phyloP scores from a whole-genome alignment of 305 asterid species.

The Solanum hybrid region DNA sequence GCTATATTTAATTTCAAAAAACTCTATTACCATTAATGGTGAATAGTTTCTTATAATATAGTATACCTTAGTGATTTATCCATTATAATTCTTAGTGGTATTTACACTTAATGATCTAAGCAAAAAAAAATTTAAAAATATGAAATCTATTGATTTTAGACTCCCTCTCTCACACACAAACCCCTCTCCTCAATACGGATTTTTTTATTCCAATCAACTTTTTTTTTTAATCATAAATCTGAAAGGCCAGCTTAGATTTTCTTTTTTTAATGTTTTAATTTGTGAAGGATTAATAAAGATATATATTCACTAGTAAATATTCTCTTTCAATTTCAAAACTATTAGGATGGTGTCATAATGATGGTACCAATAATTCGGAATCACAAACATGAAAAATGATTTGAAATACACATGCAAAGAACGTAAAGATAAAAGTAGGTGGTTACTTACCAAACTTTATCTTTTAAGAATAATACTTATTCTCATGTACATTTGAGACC shows the following conservation, averaged over 20 bases:
- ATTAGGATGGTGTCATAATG: neutral
- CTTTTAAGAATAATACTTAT: neutral
- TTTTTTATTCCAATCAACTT: too few relatives aligned
- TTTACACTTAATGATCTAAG: neutral
- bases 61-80: neutral
- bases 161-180: neutral
- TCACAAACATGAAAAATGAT: neutral
- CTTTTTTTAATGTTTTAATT: neutral
- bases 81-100: neutral
- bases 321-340: too few relatives aligned
- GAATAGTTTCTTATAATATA: too few relatives aligned
- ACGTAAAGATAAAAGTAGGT: neutral
- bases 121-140: too few relatives aligned
- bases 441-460: neutral
- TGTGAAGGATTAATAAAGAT: neutral
- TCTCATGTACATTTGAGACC: neutral
- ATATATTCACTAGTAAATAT: neutral
- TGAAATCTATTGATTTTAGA: neutral
- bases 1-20: too few relatives aligned
- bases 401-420: neutral
- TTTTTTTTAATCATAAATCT: too few relatives aligned
- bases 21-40: neutral
- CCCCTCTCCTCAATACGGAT: too few relatives aligned
- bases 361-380: neutral
- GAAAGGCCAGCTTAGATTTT: too few relatives aligned